Conservation (phyloP, 306 rosid species). For the Rubus parviflorus region DNA sequence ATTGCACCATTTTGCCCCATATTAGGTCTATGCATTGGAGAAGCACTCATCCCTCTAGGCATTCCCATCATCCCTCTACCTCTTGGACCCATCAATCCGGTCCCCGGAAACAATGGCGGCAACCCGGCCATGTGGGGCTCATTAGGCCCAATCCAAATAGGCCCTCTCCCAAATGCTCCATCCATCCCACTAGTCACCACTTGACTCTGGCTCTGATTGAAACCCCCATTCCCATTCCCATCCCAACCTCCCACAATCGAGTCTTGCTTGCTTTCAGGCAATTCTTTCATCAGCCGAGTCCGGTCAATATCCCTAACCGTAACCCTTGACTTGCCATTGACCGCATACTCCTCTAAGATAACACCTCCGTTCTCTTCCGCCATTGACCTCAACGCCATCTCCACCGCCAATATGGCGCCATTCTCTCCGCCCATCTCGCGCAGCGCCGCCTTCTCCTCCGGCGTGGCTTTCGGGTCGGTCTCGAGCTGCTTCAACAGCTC, state of each 20-base stretch:
- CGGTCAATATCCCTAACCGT: constrained; percentile 79
- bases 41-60: constrained; percentile 59
- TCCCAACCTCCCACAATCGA: constrained; percentile 28
- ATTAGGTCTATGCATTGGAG: constrained; percentile 64
- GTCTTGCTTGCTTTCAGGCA: constrained; percentile 67
- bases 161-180: not conserved
- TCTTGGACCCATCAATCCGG: constrained; percentile 49
- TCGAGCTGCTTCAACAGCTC: constrained; percentile 82
- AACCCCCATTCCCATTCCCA: constrained; percentile 37
- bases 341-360: constrained; percentile 88
- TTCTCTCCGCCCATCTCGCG: constrained; percentile 80
- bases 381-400: constrained; percentile 93
- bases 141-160: constrained; percentile 73
- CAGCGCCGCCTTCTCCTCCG: constrained; percentile 66
- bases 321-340: constrained; percentile 82
- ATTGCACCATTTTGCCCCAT: constrained; percentile 54
- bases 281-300: constrained; percentile 71
- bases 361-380: constrained; percentile 75
- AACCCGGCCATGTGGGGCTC: constrained; percentile 56
- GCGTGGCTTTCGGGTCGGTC: constrained; percentile 58
- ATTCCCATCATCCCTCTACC: constrained; percentile 63
- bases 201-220: constrained; percentile 27
- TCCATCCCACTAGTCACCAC: constrained; percentile 28
- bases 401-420: constrained; percentile 79
- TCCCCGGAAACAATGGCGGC: constrained; percentile 60